Base-by-base conservation (phyloP, 2,329 filamentous ascomycete genomes). In the Fusarium denticulatum region DNA sequence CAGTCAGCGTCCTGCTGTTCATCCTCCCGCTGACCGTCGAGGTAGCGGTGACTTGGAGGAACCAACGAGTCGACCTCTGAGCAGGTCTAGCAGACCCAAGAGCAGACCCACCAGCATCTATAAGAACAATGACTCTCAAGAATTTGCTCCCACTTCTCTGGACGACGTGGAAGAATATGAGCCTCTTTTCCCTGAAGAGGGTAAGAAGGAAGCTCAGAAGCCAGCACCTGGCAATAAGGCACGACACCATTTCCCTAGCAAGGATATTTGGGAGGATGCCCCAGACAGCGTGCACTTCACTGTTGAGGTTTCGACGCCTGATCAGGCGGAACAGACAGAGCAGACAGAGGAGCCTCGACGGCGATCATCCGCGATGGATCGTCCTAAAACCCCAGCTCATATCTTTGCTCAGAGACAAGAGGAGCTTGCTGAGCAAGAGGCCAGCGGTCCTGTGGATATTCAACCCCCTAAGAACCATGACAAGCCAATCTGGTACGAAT, bases 241-340 rank as follows among this genome's bases (percentile, higher is more conserved):
- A 69, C 89, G 90, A 72, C 92, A 92, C 68, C 83, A 88, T 70
- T 99, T 99, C 82, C 96, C 96, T 3, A 98, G 95, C 81, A 93
- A 95, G 81, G 96, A 99, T 80, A 90, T 98, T 45, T 99, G 96
- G 96, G 96, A 99, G 84, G 97, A 99, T 81, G 92, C 94, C 1
- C 96, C 97, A 8, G 93, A 91, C 79, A 97, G 95, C 82, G 87
- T 94, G 59, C 91, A 96, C 78, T 90, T 89, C 78, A 92, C 90
- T 39, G 91, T 95, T 7, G 95, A 94, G 67, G 96, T 98, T 13
- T 94, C 92, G 6, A 96, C 94, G 1, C 95, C 95, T 4, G 93
- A 80, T 74, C 84, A 79, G 72, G 82, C 69, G 67, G 83, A 81
- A 36, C 78, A 80, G 71, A 82, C 71, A 69, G 84, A 81, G 56